Evolutionary conservation across 2,329 filamentous ascomycete species (phyloP), one percentile per base, ranked within the genome.

Genomic region (Alternaria conjuncta): DNA sequence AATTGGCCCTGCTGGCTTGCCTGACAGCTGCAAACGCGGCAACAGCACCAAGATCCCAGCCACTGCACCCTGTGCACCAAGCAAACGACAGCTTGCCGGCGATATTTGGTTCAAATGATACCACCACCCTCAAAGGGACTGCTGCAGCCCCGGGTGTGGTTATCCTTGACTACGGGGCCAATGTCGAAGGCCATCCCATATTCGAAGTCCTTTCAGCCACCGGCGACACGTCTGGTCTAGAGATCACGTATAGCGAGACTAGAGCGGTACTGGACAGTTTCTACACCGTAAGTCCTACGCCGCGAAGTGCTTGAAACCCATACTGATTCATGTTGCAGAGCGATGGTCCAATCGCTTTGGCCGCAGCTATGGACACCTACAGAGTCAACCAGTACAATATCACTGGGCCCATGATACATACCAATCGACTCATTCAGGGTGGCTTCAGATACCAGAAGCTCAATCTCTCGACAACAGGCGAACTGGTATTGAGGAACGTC

Each of bases 321-420:
- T 36, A 36, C 18, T 65, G 13, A 51, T 58, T 18, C 11, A 36
- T 9, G 0, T 43, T 23, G 26, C 20, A 76, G 74, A 66, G 70
- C 43, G 76, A 79, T 47, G 79, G 78, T 0, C 79, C 79, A 9
- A 57, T 81, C 10, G 65, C 72, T 11, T 65, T 81, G 2, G 74
- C 79, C 10, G 78, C 78, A 11, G 75, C 79, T 5, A 79, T 81
- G 77, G 78, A 81, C 49, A 78, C 75, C 1, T 81, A 80, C 61
- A 68, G 78, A 9, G 65, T 80, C 4, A 80, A 78, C 36, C 68
- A 64, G 6, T 80, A 80, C 67, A 79, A 79, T 56, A 71, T 81
- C 54, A 75, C 71, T 8, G 58, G 57, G 5, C 46, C 65, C 5
- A 66, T 58, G 0, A 45, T 56, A n/a, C 65, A 76, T 23, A 72